Conservation (phyloP, 306 rosid genomes). For the Rubus idaeus region DNA sequence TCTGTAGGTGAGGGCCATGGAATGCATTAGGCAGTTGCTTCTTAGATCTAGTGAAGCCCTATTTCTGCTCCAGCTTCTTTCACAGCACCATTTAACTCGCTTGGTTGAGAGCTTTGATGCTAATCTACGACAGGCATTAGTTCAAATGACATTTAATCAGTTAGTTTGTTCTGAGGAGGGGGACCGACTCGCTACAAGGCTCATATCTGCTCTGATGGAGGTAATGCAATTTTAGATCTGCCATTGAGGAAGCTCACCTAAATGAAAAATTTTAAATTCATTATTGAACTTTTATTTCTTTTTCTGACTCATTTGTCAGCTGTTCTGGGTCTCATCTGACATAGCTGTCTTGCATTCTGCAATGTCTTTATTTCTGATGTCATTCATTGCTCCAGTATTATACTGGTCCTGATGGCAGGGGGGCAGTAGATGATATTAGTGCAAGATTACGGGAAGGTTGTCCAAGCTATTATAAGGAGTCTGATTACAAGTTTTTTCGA, state of each 20-base stretch:
- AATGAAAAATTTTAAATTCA: constrained; percentile 4
- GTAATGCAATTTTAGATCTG: constrained; percentile 43
- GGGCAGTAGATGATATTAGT: constrained; percentile 95
- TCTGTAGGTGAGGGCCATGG: constrained; percentile 96
- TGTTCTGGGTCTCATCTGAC: constrained; percentile 9
- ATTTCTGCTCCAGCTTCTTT: constrained; percentile 93
- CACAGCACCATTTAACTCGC: constrained; percentile 92
- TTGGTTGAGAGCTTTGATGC: constrained; percentile 84
- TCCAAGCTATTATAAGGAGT: constrained; percentile 98
- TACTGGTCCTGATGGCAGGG: constrained; percentile 98
- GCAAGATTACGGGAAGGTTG: constrained; percentile 90
- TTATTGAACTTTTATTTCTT: constrained; percentile 15
- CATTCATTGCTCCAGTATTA: constrained; percentile 58
- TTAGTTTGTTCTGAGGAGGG: constrained; percentile 96
- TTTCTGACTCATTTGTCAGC: not conserved
- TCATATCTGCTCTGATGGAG: constrained; percentile 93
- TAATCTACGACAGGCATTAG: constrained; percentile 55
- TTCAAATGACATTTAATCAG: constrained; percentile 87
- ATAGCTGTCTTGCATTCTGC: constrained; percentile 20
- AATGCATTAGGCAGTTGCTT: constrained; percentile 92
- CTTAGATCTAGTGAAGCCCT: constrained; percentile 89
- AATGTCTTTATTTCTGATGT: constrained; percentile 26
- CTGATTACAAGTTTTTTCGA: constrained; percentile 91
- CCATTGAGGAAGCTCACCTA: constrained; percentile 26
- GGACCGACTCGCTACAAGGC: constrained; percentile 80